These are phyloP conservation scores for Excoecaria cochinchinensis DNA, from an alignment of 345 rosid species.

Conservation along the genomic window DNA sequence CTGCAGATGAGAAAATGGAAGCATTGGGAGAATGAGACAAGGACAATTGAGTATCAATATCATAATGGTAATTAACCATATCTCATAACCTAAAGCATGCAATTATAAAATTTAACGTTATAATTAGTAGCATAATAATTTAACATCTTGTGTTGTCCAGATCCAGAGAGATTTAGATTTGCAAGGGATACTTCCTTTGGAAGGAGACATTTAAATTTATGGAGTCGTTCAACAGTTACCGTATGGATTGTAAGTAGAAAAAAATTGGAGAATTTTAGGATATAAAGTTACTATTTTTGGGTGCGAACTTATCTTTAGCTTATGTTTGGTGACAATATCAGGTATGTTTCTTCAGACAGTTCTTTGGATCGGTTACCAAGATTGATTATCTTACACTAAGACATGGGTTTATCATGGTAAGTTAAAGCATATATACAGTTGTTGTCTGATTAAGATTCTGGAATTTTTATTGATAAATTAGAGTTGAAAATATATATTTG, in stretches of 20 bases:
- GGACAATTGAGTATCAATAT: conserved; percentile 74
- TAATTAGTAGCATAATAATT: not conserved
- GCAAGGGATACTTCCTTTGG: conserved; percentile 98
- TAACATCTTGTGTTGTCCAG: conserved; percentile 30
- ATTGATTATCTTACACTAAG: conserved; percentile 82
- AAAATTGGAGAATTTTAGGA: not conserved
- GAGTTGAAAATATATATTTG: not conserved
- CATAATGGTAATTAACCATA: conserved; percentile 50
- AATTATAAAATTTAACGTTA: not conserved
- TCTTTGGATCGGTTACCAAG: conserved; percentile 78
- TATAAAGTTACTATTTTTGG: not conserved
- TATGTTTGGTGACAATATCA: conserved; percentile 25
- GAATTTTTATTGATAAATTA: not conserved
- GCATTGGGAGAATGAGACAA: conserved; percentile 81
- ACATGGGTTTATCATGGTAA: conserved; percentile 87
- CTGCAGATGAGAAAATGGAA: conserved; percentile 90
- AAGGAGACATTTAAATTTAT: conserved; percentile 63
- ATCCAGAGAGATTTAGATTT: conserved; percentile 91
- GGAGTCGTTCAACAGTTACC: conserved; percentile 58
- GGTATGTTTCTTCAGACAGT: conserved; percentile 95
- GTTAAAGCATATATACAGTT: not conserved
- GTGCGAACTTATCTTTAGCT: not conserved
- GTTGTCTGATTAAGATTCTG: not conserved
- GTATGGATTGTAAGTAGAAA: conserved; percentile 64
- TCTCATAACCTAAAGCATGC: not conserved